These are phyloP conservation scores for Aspergillus avenaceus DNA, from an alignment of 495 filamentous ascomycete species.

Conservation along the genomic window DNA sequence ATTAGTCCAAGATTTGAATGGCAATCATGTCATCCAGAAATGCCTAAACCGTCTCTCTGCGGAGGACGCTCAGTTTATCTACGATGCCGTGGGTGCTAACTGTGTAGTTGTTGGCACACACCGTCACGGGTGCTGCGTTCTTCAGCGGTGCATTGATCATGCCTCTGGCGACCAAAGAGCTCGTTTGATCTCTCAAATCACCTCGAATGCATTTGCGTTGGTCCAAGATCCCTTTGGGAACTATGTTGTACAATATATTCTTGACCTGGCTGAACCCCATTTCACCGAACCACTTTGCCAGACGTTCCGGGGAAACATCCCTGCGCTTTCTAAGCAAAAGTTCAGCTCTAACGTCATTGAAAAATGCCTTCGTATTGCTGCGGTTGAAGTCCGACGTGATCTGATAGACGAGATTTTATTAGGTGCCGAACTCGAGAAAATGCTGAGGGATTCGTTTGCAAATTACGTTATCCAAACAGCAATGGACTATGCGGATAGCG, in stretches of 20 bases:
- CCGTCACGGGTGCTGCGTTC: slow-evolving; percentile 95
- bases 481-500: slow-evolving; percentile 73
- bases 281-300: slow-evolving; percentile 83
- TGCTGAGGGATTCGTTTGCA: slow-evolving; percentile 85
- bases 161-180: slow-evolving; percentile 85
- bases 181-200: slow-evolving; percentile 81
- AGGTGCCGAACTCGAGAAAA: slow-evolving; percentile 72
- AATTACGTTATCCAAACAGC: slow-evolving; percentile 99
- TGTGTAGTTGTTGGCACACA: slow-evolving; percentile 93
- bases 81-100: slow-evolving; percentile 79
- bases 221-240: slow-evolving; percentile 98
- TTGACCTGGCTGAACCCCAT: slow-evolving; percentile 76
- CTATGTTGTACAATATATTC: slow-evolving; percentile 97
- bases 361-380: slow-evolving; percentile 86
- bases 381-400: slow-evolving; percentile 62
- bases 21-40: slow-evolving; percentile 98
- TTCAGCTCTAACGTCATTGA: slow-evolving; percentile 99
- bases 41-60: slow-evolving; percentile 88
- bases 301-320: slow-evolving; percentile 70
- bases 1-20: slow-evolving; percentile 93
- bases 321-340: slow-evolving; percentile 85
- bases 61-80: slow-evolving; percentile 89
- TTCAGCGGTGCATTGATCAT: slow-evolving; percentile 97
- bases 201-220: slow-evolving; percentile 70
- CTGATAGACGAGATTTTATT: slow-evolving; percentile 80